Conservation (phyloP, 1,284 basidiomycete genomes). For the Schizopora paradoxa region DNA sequence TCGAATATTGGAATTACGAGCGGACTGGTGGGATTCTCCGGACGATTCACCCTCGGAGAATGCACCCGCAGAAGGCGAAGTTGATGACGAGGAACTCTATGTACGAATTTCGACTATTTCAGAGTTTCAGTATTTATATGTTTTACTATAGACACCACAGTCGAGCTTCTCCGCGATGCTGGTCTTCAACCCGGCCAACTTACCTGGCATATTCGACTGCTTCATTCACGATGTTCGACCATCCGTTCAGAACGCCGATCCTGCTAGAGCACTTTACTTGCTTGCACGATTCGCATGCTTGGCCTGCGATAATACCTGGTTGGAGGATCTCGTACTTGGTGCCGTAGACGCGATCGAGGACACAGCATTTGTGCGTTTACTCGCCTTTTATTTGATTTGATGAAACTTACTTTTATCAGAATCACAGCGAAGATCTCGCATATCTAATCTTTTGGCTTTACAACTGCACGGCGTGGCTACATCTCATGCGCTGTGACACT, state of each 20-base stretch:
- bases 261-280: conserved; percentile 79
- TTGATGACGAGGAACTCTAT: conserved; percentile 41
- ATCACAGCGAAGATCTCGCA: conserved; percentile 77
- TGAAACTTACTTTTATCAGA: conserved; percentile 38
- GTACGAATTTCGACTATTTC: conserved; percentile 35
- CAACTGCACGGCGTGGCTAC: conserved; percentile 85
- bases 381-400: conserved; percentile 9
- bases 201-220: conserved; percentile 76
- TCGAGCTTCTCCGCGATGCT: conserved; percentile 80
- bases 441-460: conserved; percentile 92
- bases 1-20: conserved; percentile 48
- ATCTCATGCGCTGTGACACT: conserved; percentile 83
- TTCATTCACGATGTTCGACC: conserved; percentile 71
- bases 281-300: conserved; percentile 84
- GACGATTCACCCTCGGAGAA: conserved; percentile 31
- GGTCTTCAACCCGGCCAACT: conserved; percentile 76
- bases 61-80: conserved; percentile 39
- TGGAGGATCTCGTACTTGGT: conserved; percentile 88
- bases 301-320: conserved; percentile 81
- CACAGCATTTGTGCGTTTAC: conserved; percentile 74
- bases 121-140: conserved; percentile 11
- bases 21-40: conserved; percentile 61
- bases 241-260: conserved; percentile 65
- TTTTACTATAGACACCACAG: conserved; percentile 52
- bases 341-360: conserved; percentile 92